These are phyloP conservation scores for Thraustochytrium sp. DNA, from an alignment of 352 stramenopile genomes.

Conservation along the genomic window DNA sequence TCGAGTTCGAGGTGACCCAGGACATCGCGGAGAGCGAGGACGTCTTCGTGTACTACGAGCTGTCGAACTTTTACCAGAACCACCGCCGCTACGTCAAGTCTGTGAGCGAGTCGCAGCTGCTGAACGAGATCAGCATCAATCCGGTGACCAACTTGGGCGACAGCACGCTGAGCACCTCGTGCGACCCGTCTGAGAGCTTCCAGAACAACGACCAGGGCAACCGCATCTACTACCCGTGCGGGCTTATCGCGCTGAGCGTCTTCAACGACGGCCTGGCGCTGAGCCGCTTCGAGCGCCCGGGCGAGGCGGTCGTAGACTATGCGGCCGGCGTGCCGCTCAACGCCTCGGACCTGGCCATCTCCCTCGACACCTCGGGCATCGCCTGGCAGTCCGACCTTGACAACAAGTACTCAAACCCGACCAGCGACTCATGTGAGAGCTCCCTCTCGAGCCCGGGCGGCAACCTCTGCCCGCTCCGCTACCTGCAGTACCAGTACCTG, in stretches of 20 bases:
- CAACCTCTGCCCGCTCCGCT: constrained; percentile 10
- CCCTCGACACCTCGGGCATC: constrained; percentile 87
- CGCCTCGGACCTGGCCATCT: constrained; percentile 39
- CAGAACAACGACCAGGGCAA: constrained; percentile 60
- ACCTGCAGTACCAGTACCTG: constrained; percentile 43
- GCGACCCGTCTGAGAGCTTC: constrained; percentile 65
- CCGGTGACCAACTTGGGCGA: not conserved
- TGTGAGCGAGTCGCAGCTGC: constrained; percentile 76
- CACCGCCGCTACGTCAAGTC: constrained; percentile 86
- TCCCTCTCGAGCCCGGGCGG: constrained; percentile 41
- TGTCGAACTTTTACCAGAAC: constrained; percentile 99
- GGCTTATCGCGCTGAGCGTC: constrained; percentile 95
- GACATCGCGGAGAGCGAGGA: constrained; percentile 48
- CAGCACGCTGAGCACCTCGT: constrained; percentile 48
- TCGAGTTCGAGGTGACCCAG: constrained; percentile 27
- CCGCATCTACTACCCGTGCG: constrained; percentile 87
- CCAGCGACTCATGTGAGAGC: constrained; percentile 58
- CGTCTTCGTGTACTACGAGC: constrained; percentile 96
- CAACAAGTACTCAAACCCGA: constrained; percentile 90
- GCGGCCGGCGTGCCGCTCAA: not conserved
- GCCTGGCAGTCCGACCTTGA: constrained; percentile 91
- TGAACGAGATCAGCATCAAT: constrained; percentile 55
- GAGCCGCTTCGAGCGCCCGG: not conserved
- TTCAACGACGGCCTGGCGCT: constrained; percentile 87
- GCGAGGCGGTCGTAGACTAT: not conserved